Base-by-base conservation (phyloP, 2,329 filamentous ascomycete genomes). In the Phaeosphaeria sp. region DNA sequence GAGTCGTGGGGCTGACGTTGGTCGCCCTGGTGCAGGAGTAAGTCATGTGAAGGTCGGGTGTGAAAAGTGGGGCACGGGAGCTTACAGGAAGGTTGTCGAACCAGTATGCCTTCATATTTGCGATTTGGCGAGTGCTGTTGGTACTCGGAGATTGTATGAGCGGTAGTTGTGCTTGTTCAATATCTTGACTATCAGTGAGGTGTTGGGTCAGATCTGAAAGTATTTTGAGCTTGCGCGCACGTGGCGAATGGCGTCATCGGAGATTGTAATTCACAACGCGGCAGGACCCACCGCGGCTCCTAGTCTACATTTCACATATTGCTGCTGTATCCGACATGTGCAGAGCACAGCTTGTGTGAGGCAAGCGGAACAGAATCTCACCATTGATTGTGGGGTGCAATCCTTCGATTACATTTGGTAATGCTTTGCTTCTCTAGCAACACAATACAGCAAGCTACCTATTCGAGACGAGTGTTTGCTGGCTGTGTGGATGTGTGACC, bases 1-100 rank as follows among this genome's bases (percentile, higher is more conserved):
- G 92, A 96, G 81, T 97, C 89, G 81, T 99, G 95, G 52, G 91
- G 86, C 44, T 90, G 86, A 74, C 95, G 93, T 81, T 97, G 95
- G 84, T 99, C 95, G 81, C 92, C 93, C 92, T 96, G 74, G 3
- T 24, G 25, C 44, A 11, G 46, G 30, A 56, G 61, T 69, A 57
- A 67, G 65, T 63, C 60, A 57, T 55, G 62, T 63, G 59, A 53
- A 42, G 11, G 18, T 45, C 52, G 27, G 27, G 4, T 45, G 30
- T n/a, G 4, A 24, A 33, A 18, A 39, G 42, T 25, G 43, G 43
- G 49, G 22, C 30, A 46, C 40, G 30, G 24, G 13, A 20, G 24
- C 51, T 56, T 83, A 89, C 87, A 52, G 83, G 81, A 63, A 83
- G 76, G 77, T 90, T 89, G 76, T 91, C 88, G 77, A 83, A 90